Percentiles rank a stretch among this genome's conserved stretches.
phyloP scores from a whole-genome alignment of 768 basidiomycete genomes.

The Russula earlei region DNA sequence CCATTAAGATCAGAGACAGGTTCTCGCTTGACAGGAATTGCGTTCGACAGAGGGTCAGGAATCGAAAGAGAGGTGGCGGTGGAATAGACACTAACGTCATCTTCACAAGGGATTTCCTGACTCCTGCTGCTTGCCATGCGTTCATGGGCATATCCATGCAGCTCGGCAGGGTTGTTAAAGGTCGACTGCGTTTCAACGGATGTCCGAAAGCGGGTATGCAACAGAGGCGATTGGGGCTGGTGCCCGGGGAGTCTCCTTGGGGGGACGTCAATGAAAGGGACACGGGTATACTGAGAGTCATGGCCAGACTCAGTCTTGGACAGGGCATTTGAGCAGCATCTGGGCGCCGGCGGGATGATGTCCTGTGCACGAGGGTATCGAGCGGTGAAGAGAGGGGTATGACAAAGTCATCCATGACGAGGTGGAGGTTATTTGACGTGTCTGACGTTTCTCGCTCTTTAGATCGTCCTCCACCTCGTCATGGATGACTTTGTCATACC shows the following conservation, averaged over 20 bases:
- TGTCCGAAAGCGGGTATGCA: slow-evolving; percentile 40
- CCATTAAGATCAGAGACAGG: neutral
- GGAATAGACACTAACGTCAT: slow-evolving; percentile 37
- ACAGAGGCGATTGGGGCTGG: slow-evolving; percentile 36
- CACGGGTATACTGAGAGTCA: neutral
- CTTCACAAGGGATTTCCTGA: slow-evolving; percentile 23
- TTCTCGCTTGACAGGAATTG: neutral
- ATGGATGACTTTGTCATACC: slow-evolving; percentile 7
- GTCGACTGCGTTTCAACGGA: slow-evolving; percentile 33
- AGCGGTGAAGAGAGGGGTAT: slow-evolving; percentile 41
- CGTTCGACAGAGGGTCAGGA: slow-evolving; percentile 19
- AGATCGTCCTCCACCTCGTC: neutral
- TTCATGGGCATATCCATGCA: slow-evolving; percentile 11
- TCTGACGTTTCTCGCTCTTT: too few relatives aligned
- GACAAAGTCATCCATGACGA: slow-evolving; percentile 8
- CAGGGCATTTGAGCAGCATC: slow-evolving; percentile 12
- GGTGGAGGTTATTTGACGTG: too few relatives aligned
- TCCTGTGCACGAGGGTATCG: slow-evolving; percentile 44
- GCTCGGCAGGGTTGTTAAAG: slow-evolving; percentile 18
- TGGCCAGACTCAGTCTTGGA: neutral
- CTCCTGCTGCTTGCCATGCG: slow-evolving; percentile 14
- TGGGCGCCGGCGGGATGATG: slow-evolving; percentile 37
- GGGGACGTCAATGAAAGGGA: slow-evolving; percentile 12
- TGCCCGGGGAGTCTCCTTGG: slow-evolving; percentile 4
- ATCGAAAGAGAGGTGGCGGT: slow-evolving; percentile 30